Percentiles rank a stretch among this genome's conserved stretches.
phyloP scores from a whole-genome alignment of 2,329 filamentous ascomycete genomes.

The Lecanoromycetidae sp. region DNA sequence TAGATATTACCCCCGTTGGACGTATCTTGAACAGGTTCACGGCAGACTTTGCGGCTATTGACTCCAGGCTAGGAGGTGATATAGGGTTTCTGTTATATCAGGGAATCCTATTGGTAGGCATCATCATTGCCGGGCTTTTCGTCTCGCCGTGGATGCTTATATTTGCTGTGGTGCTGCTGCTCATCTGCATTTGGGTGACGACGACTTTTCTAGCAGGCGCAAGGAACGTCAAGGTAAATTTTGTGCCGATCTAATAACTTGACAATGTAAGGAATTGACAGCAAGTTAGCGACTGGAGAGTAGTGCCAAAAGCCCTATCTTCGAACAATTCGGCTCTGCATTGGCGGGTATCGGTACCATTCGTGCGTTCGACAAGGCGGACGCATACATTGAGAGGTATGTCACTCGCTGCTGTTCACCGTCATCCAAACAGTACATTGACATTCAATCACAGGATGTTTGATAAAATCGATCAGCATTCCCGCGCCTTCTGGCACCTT shows the following conservation, averaged over 20 bases:
- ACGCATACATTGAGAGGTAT: constrained; percentile 47
- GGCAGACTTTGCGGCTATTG: constrained; percentile 62
- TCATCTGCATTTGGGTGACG: constrained; percentile 47
- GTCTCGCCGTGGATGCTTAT: constrained; percentile 57
- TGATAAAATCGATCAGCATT: constrained; percentile 54
- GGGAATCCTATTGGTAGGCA: constrained; percentile 50
- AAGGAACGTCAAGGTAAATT: constrained; percentile 51
- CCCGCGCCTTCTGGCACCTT: constrained; percentile 52
- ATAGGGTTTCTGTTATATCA: constrained; percentile 49
- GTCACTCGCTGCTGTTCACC: background rate
- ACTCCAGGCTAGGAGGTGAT: constrained; percentile 53
- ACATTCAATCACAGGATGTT: constrained; percentile 43
- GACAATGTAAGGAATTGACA: background rate
- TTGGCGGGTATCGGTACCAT: constrained; percentile 64
- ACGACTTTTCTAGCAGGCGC: constrained; percentile 56
- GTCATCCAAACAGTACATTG: background rate
- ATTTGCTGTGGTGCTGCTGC: constrained; percentile 47
- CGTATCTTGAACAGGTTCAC: constrained; percentile 69
- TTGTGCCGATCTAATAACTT: background rate
- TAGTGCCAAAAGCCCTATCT: constrained; percentile 64
- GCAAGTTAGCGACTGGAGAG: constrained; percentile 50
- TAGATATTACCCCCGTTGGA: constrained; percentile 68
- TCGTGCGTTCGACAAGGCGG: constrained; percentile 58
- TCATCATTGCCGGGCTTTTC: constrained; percentile 54
- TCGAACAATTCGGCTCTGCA: constrained; percentile 65